Evolutionary conservation across 345 rosid species (phyloP), one percentile per base, ranked within the genome.

Genomic region (Angophora floribunda): DNA sequence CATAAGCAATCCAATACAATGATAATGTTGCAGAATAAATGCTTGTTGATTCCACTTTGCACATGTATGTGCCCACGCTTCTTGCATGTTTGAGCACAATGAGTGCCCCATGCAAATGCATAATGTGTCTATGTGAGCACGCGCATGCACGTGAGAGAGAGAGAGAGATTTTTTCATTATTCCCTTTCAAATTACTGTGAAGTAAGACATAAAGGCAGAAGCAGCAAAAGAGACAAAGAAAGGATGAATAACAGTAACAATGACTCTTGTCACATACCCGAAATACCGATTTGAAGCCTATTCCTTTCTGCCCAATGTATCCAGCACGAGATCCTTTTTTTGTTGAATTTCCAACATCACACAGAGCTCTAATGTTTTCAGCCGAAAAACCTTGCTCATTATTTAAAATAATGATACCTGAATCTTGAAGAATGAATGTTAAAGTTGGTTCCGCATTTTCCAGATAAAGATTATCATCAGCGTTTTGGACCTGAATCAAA

Each of bases 211-310:
- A 10, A 44, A 41, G 28, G 24, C 49, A 10, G 49, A 75, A 75
- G 82, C 89, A 88, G 90, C 41, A 79, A 30, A 85, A 61, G 49
- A 87, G 90, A 90, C 67, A 65, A 55, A 88, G 51, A 86, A 87
- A 45, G 49, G 49, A 75, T 75, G 26, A 5, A 41, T 41, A 41
- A 41, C 49, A 16, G 55, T 16, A 15, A 28, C 32, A 79, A 45
- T 80, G 85, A 47, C 61, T 88, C 49, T 44, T 28, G 52, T 19
- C 9, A 87, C 94, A 89, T 94, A 97, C 99, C 98, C 98, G 97
- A 92, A 96, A 97, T 82, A 97, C 99, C 85, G 99, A 97, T 93
- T 97, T 97, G 93, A 97, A 97, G 90, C 99, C 99, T 90, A 97
- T 97, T 90, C 99, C 99, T 93, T 97, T 97, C 95, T 96, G 95